phyloP scores from a whole-genome alignment of 148 eudicot genomes.

The Silene uniflora region DNA sequence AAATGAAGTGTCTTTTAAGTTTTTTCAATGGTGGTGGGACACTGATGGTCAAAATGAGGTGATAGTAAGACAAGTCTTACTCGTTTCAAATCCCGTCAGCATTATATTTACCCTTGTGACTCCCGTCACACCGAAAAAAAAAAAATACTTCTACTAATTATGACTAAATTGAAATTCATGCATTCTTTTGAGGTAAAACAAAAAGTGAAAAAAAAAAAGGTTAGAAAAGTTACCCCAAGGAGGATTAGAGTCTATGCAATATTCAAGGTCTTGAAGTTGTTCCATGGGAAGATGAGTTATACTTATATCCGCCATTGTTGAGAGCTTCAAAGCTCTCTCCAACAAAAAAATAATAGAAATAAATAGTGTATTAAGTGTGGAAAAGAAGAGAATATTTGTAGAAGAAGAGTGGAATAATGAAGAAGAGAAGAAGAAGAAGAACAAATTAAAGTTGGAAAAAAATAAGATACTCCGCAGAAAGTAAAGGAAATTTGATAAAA shows the following conservation, averaged over 20 bases:
- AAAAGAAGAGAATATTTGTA: conserved; percentile 21
- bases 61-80: conserved; percentile 13
- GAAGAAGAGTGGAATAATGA: conserved; percentile 19
- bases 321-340: conserved; percentile 27
- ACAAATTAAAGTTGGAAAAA: conserved; percentile 15
- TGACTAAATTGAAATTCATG: conserved; percentile 18
- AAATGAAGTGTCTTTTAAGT: conserved; percentile 16
- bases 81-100: background rate
- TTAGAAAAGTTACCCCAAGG: conserved; percentile 76
- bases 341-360: background rate
- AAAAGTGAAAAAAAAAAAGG: background rate
- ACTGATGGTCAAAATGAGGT: conserved; percentile 21
- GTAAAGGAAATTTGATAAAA: conserved; percentile 5
- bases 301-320: conserved; percentile 81
- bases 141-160: background rate
- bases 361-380: conserved; percentile 8
- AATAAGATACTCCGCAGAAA: conserved; percentile 22
- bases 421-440: conserved; percentile 12
- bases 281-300: conserved; percentile 91
- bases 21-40: conserved; percentile 28
- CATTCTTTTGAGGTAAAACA: background rate
- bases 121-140: no score
- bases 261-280: conserved; percentile 98
- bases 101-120: no score
- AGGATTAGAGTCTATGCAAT: conserved; percentile 98